These are phyloP conservation scores for Metschnikowia colocasiae DNA, from an alignment of 805 yeast species.

Conservation along the genomic window DNA sequence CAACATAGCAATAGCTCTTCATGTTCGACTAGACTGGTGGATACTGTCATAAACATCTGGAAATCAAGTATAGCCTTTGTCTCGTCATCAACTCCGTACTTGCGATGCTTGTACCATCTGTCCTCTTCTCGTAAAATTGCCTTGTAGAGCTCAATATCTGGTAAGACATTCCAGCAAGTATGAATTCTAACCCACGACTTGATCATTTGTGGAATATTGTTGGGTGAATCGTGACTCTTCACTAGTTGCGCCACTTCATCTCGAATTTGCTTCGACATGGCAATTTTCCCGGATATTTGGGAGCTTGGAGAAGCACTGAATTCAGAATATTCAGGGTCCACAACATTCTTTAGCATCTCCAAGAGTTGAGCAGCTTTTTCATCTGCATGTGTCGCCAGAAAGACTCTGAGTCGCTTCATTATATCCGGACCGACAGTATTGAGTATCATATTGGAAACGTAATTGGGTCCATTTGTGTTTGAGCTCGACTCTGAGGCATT, in stretches of 20 bases:
- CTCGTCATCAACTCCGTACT: constrained; percentile 10
- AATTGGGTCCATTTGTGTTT: constrained; percentile 10
- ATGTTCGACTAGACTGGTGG: constrained; percentile 4
- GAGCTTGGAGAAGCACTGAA: neutral
- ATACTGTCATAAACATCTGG: constrained; percentile 8
- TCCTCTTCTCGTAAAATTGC: constrained; percentile 6
- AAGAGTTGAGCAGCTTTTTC: constrained; percentile 8
- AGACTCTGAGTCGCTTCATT: constrained; percentile 3
- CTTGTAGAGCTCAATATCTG: constrained; percentile 2
- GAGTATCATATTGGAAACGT: constrained; percentile 14
- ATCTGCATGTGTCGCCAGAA: neutral
- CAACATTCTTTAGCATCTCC: constrained; percentile 6
- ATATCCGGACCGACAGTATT: constrained; percentile 14
- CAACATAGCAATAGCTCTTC: constrained; percentile 4
- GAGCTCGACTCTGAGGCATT: constrained; percentile 8
- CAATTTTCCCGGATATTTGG: neutral
- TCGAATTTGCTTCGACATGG: constrained; percentile 4
- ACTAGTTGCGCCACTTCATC: constrained; percentile 6
- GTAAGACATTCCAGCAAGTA: constrained; percentile 2
- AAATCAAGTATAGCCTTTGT: constrained; percentile 12
- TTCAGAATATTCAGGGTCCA: constrained; percentile 11
- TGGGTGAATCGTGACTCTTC: neutral
- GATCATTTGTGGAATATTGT: neutral
- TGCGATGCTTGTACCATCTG: constrained; percentile 6
- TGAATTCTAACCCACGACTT: constrained; percentile 10